These are phyloP conservation scores for Hirsutella thompsonii DNA, from an alignment of 2,329 filamentous ascomycete genomes.

Conservation along the genomic window DNA sequence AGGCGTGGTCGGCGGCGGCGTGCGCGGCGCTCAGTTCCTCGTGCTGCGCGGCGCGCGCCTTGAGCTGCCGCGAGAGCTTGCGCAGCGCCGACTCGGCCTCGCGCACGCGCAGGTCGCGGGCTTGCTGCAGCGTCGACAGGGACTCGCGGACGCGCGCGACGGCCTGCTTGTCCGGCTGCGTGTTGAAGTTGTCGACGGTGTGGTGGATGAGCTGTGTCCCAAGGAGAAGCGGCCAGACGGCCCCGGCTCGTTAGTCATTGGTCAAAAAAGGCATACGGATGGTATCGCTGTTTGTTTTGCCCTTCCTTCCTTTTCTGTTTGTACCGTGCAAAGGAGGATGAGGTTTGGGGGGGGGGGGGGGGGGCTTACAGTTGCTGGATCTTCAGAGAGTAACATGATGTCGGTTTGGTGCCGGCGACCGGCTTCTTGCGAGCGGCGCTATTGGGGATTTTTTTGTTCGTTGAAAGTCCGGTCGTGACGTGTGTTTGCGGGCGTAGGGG, in stretches of 20 bases:
- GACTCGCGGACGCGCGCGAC: slow-evolving; percentile 76
- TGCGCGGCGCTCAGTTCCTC: slow-evolving; percentile 62
- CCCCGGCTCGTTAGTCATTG: too few relatives aligned
- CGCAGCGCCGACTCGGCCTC: slow-evolving; percentile 56
- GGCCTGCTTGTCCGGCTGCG: slow-evolving; percentile 72
- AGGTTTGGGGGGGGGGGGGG: neutral
- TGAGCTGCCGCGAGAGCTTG: slow-evolving; percentile 63
- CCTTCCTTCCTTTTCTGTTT: neutral
- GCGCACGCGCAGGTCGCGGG: slow-evolving; percentile 64
- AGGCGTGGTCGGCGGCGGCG: slow-evolving; percentile 68
- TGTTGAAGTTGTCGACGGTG: slow-evolving; percentile 92
- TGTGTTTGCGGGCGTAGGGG: too few relatives aligned
- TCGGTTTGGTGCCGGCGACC: neutral
- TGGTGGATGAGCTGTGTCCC: slow-evolving; percentile 46
- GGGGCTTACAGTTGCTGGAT: slow-evolving; percentile 67
- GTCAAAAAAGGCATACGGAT: too few relatives aligned
- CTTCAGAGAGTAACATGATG: slow-evolving; percentile 89
- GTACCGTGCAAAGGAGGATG: neutral
- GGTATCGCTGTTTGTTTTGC: neutral
- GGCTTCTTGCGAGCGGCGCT: too few relatives aligned
- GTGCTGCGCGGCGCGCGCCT: slow-evolving; percentile 63
- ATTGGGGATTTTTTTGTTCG: too few relatives aligned
- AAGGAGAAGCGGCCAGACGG: too few relatives aligned
- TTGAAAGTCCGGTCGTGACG: too few relatives aligned
- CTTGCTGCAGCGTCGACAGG: slow-evolving; percentile 68